Percentiles rank a stretch among this genome's conserved stretches.
Conservation (phyloP, 176 grass and related monocot genomes). For the Oryza glumipatula region DNA sequence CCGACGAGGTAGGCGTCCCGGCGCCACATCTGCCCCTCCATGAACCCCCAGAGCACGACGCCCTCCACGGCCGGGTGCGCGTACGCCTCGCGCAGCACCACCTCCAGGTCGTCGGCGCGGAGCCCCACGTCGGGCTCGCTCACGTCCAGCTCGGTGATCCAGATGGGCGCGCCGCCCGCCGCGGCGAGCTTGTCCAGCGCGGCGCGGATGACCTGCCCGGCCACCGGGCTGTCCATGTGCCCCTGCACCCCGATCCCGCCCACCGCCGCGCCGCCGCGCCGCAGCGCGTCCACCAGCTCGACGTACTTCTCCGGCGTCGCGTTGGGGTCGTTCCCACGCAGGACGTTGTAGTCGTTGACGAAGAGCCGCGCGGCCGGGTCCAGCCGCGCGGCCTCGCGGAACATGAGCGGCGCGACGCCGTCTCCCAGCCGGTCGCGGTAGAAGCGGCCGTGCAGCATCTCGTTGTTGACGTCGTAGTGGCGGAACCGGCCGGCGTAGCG, state of each 20-base stretch:
- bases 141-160: conserved; percentile 76
- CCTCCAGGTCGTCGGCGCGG: conserved; percentile 71
- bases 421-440: conserved; percentile 48
- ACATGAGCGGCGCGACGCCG: conserved; percentile 45
- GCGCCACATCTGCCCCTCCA: conserved; percentile 60
- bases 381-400: conserved; percentile 32
- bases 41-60: conserved; percentile 63
- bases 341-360: conserved; percentile 74
- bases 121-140: conserved; percentile 45
- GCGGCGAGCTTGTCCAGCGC: conserved; percentile 47
- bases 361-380: conserved; percentile 46
- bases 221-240: conserved; percentile 49
- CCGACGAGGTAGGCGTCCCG: conserved; percentile 45
- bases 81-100: conserved; percentile 63
- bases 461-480: conserved; percentile 71
- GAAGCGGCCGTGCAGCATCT: conserved; percentile 72
- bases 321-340: conserved; percentile 40
- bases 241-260: conserved; percentile 54
- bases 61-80: conserved; percentile 67
- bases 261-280: conserved; percentile 39
- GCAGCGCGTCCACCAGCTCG: conserved; percentile 44
- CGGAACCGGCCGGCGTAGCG: conserved; percentile 49
- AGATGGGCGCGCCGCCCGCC: conserved; percentile 43
- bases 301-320: conserved; percentile 59
- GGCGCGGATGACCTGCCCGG: conserved; percentile 44